phyloP scores from a whole-genome alignment of 2,329 filamentous ascomycete genomes.

The Aspergillus versicolor region DNA sequence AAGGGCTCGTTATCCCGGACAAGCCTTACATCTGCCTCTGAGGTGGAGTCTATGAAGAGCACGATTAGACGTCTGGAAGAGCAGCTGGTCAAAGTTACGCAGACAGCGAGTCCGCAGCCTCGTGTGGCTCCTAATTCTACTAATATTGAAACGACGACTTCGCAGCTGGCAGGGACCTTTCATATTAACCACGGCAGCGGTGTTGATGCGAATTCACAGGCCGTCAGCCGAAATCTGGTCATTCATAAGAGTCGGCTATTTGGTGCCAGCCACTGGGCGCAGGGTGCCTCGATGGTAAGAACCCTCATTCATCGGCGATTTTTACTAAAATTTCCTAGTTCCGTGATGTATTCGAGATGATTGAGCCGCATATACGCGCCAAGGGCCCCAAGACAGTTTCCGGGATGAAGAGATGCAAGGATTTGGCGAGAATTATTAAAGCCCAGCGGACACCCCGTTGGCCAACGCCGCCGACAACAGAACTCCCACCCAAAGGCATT shows the following conservation, averaged over 20 bases:
- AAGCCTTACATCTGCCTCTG: conserved; percentile 24
- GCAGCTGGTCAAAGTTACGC: conserved; percentile 34
- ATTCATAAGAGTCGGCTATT: conserved; percentile 57
- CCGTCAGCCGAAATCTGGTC: conserved; percentile 42
- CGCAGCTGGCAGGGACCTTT: conserved; percentile 45
- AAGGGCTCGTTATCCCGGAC: conserved; percentile 22
- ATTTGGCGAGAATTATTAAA: conserved; percentile 55
- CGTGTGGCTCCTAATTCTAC: conserved; percentile 24
- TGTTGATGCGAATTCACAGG: conserved; percentile 29
- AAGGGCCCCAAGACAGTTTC: conserved; percentile 36
- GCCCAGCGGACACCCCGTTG: conserved; percentile 48
- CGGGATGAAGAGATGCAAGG: conserved; percentile 53
- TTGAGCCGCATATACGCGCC: conserved; percentile 44
- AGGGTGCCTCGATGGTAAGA: conserved; percentile 47
- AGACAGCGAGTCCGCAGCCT: conserved; percentile 12
- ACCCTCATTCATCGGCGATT: background rate
- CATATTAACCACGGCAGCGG: conserved; percentile 43
- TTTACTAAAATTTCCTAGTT: conserved; percentile 10
- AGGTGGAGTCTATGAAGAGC: conserved; percentile 40
- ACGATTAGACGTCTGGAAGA: conserved; percentile 48
- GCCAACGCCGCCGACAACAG: conserved; percentile 43
- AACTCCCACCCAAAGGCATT: conserved; percentile 46
- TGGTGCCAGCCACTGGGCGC: conserved; percentile 59
- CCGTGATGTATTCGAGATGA: conserved; percentile 39
- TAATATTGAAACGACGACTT: conserved; percentile 40